Evolutionary conservation across 306 rosid genomes (phyloP).

Genomic region (Bauhinia variegata): DNA sequence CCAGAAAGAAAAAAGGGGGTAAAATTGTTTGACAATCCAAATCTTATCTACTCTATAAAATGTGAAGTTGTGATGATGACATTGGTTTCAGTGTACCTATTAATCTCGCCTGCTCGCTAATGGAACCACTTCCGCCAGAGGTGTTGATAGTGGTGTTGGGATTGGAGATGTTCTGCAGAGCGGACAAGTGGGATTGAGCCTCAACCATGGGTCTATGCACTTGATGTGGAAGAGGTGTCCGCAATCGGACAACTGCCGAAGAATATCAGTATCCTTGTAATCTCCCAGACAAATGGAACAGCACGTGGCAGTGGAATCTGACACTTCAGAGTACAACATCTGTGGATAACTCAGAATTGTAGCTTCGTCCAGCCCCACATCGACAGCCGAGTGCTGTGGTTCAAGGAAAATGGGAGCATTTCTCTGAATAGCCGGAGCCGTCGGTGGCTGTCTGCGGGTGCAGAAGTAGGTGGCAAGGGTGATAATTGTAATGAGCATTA

Average conservation of each 20-base stretch:
- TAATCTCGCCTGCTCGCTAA: slow-evolving; percentile 63
- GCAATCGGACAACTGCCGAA: slow-evolving; percentile 79
- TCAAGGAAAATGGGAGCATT: slow-evolving; percentile 24
- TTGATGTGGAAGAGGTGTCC: slow-evolving; percentile 69
- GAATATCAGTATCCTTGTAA: slow-evolving; percentile 60
- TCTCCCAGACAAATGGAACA: slow-evolving; percentile 88
- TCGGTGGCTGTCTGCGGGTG: slow-evolving; percentile 35
- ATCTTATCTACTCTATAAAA: slow-evolving; percentile 9
- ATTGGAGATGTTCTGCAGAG: slow-evolving; percentile 89
- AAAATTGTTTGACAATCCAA: slow-evolving; percentile 10
- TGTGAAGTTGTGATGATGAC: neutral
- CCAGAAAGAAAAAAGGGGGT: neutral
- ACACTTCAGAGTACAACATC: slow-evolving; percentile 69
- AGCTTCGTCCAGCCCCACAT: slow-evolving; percentile 74
- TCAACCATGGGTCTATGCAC: slow-evolving; percentile 88
- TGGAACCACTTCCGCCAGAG: slow-evolving; percentile 91
- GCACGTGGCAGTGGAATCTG: slow-evolving; percentile 55
- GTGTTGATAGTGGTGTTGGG: slow-evolving; percentile 89
- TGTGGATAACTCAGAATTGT: slow-evolving; percentile 70
- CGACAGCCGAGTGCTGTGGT: slow-evolving; percentile 49
- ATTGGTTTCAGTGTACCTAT: slow-evolving; percentile 9
- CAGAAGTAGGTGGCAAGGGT: slow-evolving; percentile 84
- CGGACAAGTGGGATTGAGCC: slow-evolving; percentile 86
- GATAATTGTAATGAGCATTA: slow-evolving; percentile 79
- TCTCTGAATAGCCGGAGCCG: slow-evolving; percentile 30